These are phyloP conservation scores for Podospora appendiculata DNA, from an alignment of 495 filamentous ascomycete genomes.

Conservation along the genomic window DNA sequence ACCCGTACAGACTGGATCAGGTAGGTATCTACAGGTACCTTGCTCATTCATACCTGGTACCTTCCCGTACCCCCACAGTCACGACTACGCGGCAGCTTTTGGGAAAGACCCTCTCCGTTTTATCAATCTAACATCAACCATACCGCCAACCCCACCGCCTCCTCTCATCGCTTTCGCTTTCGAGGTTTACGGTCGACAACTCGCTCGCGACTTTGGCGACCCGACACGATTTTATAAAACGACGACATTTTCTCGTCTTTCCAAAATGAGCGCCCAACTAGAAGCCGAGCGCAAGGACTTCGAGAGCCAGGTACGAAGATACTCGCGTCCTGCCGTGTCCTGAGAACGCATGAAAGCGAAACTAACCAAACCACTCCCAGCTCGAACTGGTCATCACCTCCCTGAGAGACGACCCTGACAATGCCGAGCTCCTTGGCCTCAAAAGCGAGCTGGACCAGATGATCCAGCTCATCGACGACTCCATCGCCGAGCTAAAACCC, in stretches of 20 bases:
- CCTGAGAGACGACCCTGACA: conserved; percentile 77
- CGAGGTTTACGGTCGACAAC: too few relatives aligned
- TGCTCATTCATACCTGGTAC: too few relatives aligned
- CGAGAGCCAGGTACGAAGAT: conserved; percentile 59
- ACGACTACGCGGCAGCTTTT: too few relatives aligned
- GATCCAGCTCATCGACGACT: conserved; percentile 68
- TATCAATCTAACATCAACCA: too few relatives aligned
- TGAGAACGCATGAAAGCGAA: neutral
- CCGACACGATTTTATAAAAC: neutral
- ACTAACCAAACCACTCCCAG: conserved; percentile 34
- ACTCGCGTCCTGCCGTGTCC: neutral
- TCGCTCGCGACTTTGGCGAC: too few relatives aligned
- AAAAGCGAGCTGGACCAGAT: conserved; percentile 77
- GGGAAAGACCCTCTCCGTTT: too few relatives aligned
- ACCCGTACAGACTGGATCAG: too few relatives aligned
- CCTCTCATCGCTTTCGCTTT: too few relatives aligned
- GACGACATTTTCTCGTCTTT: neutral
- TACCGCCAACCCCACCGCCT: too few relatives aligned
- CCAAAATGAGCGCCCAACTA: conserved; percentile 38
- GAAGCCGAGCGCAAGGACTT: conserved; percentile 78
- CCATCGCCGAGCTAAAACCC: conserved; percentile 68
- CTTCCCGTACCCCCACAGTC: too few relatives aligned
- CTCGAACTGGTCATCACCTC: conserved; percentile 71
- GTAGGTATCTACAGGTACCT: too few relatives aligned
- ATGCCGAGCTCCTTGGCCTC: conserved; percentile 70